A percentile compares a stretch with the other conserved stretches of the same genome.
These are phyloP conservation scores for Toxicodendron radicans DNA, from an alignment of 345 rosid genomes.

Conservation along the genomic window DNA sequence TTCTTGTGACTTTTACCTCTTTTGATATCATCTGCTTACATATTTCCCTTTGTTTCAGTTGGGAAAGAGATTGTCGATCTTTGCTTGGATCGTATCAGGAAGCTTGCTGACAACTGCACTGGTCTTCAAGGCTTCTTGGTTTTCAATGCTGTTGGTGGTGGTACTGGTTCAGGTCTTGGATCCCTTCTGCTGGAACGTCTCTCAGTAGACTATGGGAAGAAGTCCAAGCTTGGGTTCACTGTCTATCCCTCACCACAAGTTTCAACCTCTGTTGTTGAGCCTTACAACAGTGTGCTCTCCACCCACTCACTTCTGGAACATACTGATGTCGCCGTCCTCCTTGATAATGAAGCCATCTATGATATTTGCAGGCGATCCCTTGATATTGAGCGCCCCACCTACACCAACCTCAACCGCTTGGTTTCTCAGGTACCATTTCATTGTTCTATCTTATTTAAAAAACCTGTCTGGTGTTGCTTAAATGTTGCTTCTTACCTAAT, in stretches of 20 bases:
- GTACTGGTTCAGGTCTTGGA: slow-evolving; percentile 41
- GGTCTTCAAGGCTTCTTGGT: slow-evolving; percentile 41
- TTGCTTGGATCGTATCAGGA: slow-evolving; percentile 39
- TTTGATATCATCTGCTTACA: background rate
- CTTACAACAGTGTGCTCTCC: slow-evolving; percentile 50
- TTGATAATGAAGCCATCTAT: slow-evolving; percentile 45
- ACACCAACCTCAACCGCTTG: slow-evolving; percentile 47
- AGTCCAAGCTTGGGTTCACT: slow-evolving; percentile 38
- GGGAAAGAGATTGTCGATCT: slow-evolving; percentile 43
- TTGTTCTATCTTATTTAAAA: background rate
- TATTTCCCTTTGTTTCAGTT: slow-evolving; percentile 17
- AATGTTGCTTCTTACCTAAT: background rate
- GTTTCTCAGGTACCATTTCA: slow-evolving; percentile 38
- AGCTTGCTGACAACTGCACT: slow-evolving; percentile 42
- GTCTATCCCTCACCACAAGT: slow-evolving; percentile 49
- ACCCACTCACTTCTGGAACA: slow-evolving; percentile 50
- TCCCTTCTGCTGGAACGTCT: slow-evolving; percentile 39
- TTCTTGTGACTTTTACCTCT: background rate
- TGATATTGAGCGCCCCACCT: slow-evolving; percentile 48
- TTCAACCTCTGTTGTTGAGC: slow-evolving; percentile 51
- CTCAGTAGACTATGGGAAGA: slow-evolving; percentile 40
- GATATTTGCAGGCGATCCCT: slow-evolving; percentile 50
- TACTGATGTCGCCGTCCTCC: slow-evolving; percentile 42
- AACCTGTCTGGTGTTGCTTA: background rate
- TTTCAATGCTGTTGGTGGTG: slow-evolving; percentile 42